Base-by-base conservation (phyloP, 768 basidiomycete species). In the Tylopilus balloui region DNA sequence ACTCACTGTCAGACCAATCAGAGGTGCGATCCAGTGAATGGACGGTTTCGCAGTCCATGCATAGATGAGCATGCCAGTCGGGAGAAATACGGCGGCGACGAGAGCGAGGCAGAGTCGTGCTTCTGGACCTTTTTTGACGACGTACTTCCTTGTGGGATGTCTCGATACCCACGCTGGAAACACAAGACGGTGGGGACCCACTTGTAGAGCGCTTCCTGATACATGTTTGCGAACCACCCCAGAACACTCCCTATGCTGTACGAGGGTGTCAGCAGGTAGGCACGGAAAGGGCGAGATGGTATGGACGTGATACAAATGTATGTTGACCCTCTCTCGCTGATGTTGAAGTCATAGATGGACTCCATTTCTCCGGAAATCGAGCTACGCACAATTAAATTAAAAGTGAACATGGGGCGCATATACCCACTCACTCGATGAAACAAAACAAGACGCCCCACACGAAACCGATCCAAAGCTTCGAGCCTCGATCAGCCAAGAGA, bases 361-460 rank as follows among this genome's bases (percentile, higher is more conserved):
- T 62, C 56, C 65, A 88, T 85, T 31, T 81, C 76, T 10, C 72
- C 76, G 8, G 75, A 67, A 40, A 84, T 73, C 0, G 82, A 83
- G 45, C 82, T 81, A 56, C 6, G 8, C 11, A 13, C 3, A 2
- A 4, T 66, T 44, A 52, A 2, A 4, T 66, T 44, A 52, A 34
- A 46, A 31, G 21, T 37, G 42, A 41, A 25, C 3, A 14, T 17
- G 21, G 21, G 4, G 25, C 24, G 37, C 31, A 28, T 35, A 50
- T n/a, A 21, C 11, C 9, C 39, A 43, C 69, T 27, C 57, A 83
- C 81, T 79, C 78, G 25, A 87, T 72, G 60, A 89, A 68, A 46
- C 79, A 81, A 58, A 79, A 92, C 19, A 84, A 63, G 6, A 88
- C 78, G 0, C 88, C 88, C 88, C 88, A 92, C 0, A 78, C 76